Conservation (phyloP, 2,329 filamentous ascomycete genomes). For the Blumeriella jaapii region DNA sequence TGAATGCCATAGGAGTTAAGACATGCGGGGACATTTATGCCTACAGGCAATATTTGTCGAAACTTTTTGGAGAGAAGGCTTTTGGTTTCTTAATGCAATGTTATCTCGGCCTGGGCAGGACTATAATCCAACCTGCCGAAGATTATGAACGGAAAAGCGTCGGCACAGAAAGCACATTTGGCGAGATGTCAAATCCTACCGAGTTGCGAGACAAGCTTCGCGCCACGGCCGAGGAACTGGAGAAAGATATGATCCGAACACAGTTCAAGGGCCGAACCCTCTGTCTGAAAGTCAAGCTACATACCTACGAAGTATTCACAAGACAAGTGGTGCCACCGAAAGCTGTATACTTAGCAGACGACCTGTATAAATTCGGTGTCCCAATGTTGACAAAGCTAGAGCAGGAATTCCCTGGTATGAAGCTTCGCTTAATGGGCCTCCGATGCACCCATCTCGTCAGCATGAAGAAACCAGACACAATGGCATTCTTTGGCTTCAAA, state of each 20-base stretch:
- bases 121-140: conserved; percentile 72
- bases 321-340: conserved; percentile 67
- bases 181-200: conserved; percentile 58
- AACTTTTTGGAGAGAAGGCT: conserved; percentile 83
- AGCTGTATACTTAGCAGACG: conserved; percentile 61
- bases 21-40: conserved; percentile 81
- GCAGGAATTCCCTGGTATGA: conserved; percentile 71
- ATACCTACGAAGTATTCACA: conserved; percentile 86
- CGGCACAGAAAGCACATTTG: conserved; percentile 86
- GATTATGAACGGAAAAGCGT: conserved; percentile 89
- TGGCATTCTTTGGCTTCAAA: conserved; percentile 65
- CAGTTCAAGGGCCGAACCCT: conserved; percentile 85
- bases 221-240: conserved; percentile 73
- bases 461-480: conserved; percentile 68
- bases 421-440: conserved; percentile 74
- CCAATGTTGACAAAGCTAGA: conserved; percentile 79
- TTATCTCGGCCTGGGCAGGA: conserved; percentile 78
- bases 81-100: conserved; percentile 77
- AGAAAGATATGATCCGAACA: conserved; percentile 69
- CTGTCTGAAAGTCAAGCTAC: conserved; percentile 83
- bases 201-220: conserved; percentile 67
- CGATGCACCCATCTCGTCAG: conserved; percentile 79
- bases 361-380: conserved; percentile 69
- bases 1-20: conserved; percentile 76
- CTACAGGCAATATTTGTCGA: conserved; percentile 60